Evolutionary conservation across 352 stramenopile species (phyloP).

Genomic region (Pythium sukuiense): DNA sequence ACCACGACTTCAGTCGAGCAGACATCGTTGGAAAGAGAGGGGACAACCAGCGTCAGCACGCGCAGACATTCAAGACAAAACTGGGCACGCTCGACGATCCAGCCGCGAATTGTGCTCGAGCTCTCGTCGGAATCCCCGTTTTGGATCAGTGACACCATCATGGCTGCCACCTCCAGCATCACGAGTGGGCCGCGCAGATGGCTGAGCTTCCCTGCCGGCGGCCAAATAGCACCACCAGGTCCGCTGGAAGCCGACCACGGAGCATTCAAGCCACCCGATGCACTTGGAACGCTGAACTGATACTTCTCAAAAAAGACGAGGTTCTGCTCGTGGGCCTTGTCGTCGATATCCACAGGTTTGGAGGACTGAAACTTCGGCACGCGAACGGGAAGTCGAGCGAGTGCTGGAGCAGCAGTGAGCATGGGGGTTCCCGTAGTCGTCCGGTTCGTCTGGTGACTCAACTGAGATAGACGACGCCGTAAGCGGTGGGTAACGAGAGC

Average conservation of each 20-base stretch:
- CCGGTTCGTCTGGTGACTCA: slow-evolving; percentile 59
- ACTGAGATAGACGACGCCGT: slow-evolving; percentile 56
- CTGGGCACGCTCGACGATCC: slow-evolving; percentile 77
- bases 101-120: slow-evolving; percentile 54
- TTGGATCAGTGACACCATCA: slow-evolving; percentile 65
- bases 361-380: slow-evolving; percentile 72
- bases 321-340: slow-evolving; percentile 84
- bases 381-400: slow-evolving; percentile 61
- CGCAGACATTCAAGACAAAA: slow-evolving; percentile 80
- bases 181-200: slow-evolving; percentile 75
- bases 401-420: slow-evolving; percentile 49
- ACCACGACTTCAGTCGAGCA: slow-evolving; percentile 68
- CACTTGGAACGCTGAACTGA: slow-evolving; percentile 61
- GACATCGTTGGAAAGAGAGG: slow-evolving; percentile 66
- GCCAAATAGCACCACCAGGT: slow-evolving; percentile 63
- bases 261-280: slow-evolving; percentile 35
- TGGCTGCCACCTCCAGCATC: slow-evolving; percentile 75
- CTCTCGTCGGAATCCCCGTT: slow-evolving; percentile 53
- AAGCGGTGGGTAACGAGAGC: slow-evolving; percentile 69
- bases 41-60: slow-evolving; percentile 73
- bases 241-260: slow-evolving; percentile 60
- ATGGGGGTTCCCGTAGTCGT: slow-evolving; percentile 35
- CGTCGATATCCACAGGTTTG: slow-evolving; percentile 81
- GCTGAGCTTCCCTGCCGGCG: slow-evolving; percentile 66
- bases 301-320: slow-evolving; percentile 86